Evolutionary conservation across 179 eudicot species (phyloP).

Genomic region (Carnegiea gigantea): DNA sequence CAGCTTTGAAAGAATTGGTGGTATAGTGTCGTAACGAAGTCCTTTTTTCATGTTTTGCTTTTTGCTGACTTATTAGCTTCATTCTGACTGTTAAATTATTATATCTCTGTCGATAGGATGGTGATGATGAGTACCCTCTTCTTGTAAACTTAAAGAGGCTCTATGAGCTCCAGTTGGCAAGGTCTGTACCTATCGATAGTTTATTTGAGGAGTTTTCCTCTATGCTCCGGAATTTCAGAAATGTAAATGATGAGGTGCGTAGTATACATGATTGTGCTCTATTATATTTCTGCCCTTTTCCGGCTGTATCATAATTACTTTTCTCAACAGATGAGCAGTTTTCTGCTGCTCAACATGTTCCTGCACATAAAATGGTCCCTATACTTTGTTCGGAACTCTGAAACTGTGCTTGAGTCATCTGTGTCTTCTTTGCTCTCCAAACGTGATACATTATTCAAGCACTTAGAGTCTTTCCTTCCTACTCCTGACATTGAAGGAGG

Average conservation of each 20-base stretch:
- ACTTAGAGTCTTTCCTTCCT: slow-evolving; percentile 56
- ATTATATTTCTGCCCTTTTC: slow-evolving; percentile 9
- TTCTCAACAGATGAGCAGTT: slow-evolving; percentile 64
- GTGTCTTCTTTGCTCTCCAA: slow-evolving; percentile 57
- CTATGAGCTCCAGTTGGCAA: slow-evolving; percentile 83
- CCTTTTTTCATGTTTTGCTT: background rate
- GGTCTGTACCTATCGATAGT: slow-evolving; percentile 60
- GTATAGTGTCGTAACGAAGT: slow-evolving; percentile 38
- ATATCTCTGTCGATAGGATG: slow-evolving; percentile 50
- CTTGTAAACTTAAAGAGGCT: slow-evolving; percentile 90
- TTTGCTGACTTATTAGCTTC: background rate
- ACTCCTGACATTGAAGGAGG: slow-evolving; percentile 45
- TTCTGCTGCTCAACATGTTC: slow-evolving; percentile 88
- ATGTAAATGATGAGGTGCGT: slow-evolving; percentile 82
- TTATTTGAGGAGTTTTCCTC: slow-evolving; percentile 61
- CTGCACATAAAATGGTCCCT: slow-evolving; percentile 79
- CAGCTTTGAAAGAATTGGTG: slow-evolving; percentile 77
- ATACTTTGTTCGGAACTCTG: slow-evolving; percentile 57
- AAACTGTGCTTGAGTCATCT: slow-evolving; percentile 56
- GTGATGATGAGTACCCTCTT: slow-evolving; percentile 84
- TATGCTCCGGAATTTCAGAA: slow-evolving; percentile 61
- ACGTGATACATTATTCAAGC: slow-evolving; percentile 67
- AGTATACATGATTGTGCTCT: background rate
- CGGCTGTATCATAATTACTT: slow-evolving; percentile 13
- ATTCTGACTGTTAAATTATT: background rate